A percentile compares a stretch with the other conserved stretches of the same genome.
Evolutionary conservation across 2,329 filamentous ascomycete species (phyloP).

Genomic region (Scopulariopsis brevicaulis): DNA sequence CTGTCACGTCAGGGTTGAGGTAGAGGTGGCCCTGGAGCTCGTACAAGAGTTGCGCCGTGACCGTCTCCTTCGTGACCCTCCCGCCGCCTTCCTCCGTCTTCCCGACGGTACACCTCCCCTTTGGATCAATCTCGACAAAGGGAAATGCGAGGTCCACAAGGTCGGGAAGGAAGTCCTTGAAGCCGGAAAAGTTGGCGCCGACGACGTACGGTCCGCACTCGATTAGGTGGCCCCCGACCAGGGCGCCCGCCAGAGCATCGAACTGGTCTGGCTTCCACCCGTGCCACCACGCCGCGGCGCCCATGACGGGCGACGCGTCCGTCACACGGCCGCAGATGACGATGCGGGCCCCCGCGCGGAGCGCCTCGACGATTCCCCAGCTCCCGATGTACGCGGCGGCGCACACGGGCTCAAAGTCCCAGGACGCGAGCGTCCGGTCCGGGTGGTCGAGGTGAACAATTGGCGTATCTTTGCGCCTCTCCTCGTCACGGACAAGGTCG

Average conservation of each 20-base stretch:
- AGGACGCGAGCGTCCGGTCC: slow-evolving; percentile 17
- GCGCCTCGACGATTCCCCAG: slow-evolving; percentile 29
- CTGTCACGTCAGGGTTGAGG: slow-evolving; percentile 30
- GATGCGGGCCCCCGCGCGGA: slow-evolving; percentile 30
- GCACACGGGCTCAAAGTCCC: slow-evolving; percentile 15
- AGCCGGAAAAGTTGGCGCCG: slow-evolving; percentile 42
- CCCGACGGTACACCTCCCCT: slow-evolving; percentile 21
- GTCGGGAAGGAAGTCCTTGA: slow-evolving; percentile 13
- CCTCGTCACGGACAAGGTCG: slow-evolving; percentile 8
- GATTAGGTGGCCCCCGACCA: slow-evolving; percentile 41
- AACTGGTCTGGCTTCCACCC: slow-evolving; percentile 34
- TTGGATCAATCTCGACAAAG: slow-evolving; percentile 21
- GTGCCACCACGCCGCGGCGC: slow-evolving; percentile 43
- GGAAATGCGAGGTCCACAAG: slow-evolving; percentile 20
- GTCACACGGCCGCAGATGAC: slow-evolving; percentile 36
- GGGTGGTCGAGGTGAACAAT: slow-evolving; percentile 5
- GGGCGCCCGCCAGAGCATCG: slow-evolving; percentile 35
- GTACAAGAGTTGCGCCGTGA: slow-evolving; percentile 27
- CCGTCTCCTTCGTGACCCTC: slow-evolving; percentile 20
- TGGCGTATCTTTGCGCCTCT: neutral
- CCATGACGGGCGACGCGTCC: slow-evolving; percentile 41
- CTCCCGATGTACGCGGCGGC: slow-evolving; percentile 35
- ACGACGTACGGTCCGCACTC: slow-evolving; percentile 43
- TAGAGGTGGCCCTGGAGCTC: slow-evolving; percentile 32
- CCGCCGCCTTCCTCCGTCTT: slow-evolving; percentile 22